Base-by-base conservation (phyloP, 2,329 filamentous ascomycete genomes). In the Emmonsia crescens region DNA sequence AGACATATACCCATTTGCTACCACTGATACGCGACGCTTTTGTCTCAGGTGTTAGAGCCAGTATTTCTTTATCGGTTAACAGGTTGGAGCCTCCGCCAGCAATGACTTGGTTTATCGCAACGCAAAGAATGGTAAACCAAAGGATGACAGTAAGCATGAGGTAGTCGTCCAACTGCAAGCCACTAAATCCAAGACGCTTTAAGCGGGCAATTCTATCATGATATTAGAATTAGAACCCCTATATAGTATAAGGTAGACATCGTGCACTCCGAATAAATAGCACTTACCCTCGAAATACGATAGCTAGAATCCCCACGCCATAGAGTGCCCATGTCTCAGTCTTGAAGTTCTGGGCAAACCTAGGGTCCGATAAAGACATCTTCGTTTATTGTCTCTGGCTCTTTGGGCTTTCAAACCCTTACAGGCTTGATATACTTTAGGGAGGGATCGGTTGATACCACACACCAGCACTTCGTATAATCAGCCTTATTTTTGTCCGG, bases 1-100 rank as follows among this genome's bases (percentile, higher is more conserved):
- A 81, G 9, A 85, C 79, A 44, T 86, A 75, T 0, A 86, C 83
- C 75, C 84, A 80, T 76, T 87, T 87, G 54, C 82, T 85, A 12
- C 84, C 85, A 44, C 70, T 73, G 0, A 75, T 69, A 57, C 82
- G 75, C 38, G 76, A 72, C 3, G 64, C 66, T 55, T 79, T 76
- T 42, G 75, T 76, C 0, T 73, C 64, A 0, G 78, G 74, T 0
- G 83, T 83, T 56, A 86, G 72, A 3, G 69, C 64, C 0, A 71
- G 67, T 0, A 73, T 70, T 33, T 83, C 75, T 19, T 77, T 72
- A 0, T 79, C 77, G 21, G 80, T 75, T 72, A 86, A 83, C 21
- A 86, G 75, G 67, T 87, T 87, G 49, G 81, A 85, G 16, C 79
- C 81, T n/a, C 81, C 82, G 40, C 77, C 74, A 1, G 77, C 75